Evolutionary conservation across 768 basidiomycete species (phyloP).

Genomic region (Naematelia aurantialba): DNA sequence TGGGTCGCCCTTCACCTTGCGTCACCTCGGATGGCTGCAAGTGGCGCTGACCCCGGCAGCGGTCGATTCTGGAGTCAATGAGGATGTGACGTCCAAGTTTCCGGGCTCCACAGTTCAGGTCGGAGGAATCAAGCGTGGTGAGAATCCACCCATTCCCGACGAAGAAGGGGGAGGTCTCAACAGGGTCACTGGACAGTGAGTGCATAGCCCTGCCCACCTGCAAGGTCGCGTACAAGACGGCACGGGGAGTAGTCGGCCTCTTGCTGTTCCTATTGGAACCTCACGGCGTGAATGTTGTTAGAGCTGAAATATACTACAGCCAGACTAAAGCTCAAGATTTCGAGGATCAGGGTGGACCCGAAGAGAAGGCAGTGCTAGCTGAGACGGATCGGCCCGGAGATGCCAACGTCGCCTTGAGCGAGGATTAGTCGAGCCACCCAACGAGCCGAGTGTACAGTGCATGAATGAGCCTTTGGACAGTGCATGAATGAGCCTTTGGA

Average conservation of each 20-base stretch:
- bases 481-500: too few relatives aligned
- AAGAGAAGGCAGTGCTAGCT: conserved; percentile 24
- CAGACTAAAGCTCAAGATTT: conserved; percentile 34
- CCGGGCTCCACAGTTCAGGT: conserved; percentile 38
- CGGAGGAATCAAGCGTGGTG: conserved; percentile 32
- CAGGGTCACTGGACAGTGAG: conserved; percentile 31
- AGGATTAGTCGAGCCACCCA: too few relatives aligned
- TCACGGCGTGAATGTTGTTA: too few relatives aligned
- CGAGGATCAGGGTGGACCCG: conserved; percentile 32
- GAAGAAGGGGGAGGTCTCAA: conserved; percentile 33
- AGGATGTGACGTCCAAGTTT: conserved; percentile 35
- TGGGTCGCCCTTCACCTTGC: too few relatives aligned
- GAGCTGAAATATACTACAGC: conserved; percentile 12
- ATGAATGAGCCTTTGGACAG: too few relatives aligned
- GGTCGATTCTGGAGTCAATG: conserved; percentile 33
- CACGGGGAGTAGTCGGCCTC: too few relatives aligned
- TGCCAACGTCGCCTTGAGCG: conserved; percentile 28
- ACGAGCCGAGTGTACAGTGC: too few relatives aligned
- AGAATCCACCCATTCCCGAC: conserved; percentile 35
- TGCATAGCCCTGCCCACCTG: background rate
- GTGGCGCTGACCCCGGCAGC: too few relatives aligned
- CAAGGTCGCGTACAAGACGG: background rate
- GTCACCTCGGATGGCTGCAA: too few relatives aligned
- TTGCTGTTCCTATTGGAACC: too few relatives aligned
- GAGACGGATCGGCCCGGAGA: conserved; percentile 28